These are phyloP conservation scores for Ogataea pignaliae DNA, from an alignment of 805 yeast species.

Conservation along the genomic window DNA sequence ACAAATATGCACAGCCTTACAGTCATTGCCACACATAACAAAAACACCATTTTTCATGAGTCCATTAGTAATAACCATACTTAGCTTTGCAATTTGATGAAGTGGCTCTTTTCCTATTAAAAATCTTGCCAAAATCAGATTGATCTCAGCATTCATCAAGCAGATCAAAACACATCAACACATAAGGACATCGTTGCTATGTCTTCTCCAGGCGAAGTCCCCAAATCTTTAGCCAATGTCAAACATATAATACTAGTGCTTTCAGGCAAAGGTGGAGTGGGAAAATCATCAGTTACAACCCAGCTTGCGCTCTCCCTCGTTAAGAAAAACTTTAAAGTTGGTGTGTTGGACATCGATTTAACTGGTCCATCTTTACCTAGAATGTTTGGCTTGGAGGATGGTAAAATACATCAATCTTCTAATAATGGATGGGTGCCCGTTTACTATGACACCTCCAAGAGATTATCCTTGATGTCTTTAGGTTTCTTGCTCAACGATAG, in stretches of 20 bases:
- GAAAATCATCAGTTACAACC: conserved; percentile 92
- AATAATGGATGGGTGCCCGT: conserved; percentile 98
- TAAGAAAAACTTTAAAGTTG: conserved; percentile 72
- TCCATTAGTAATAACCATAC: too few species aligned
- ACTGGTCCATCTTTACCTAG: conserved; percentile 97
- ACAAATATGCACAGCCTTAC: too few species aligned
- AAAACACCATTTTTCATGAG: too few species aligned
- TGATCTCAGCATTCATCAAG: too few species aligned
- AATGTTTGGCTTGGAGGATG: conserved; percentile 85
- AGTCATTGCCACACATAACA: too few species aligned
- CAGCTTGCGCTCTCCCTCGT: conserved; percentile 85
- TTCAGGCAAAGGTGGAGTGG: conserved; percentile 88
- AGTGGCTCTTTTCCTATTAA: too few species aligned
- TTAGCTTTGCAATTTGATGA: too few species aligned
- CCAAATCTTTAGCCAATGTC: conserved; percentile 39
- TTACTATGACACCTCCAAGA: conserved; percentile 35
- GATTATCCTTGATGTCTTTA: conserved; percentile 72
- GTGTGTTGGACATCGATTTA: conserved; percentile 89
- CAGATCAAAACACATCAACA: too few species aligned
- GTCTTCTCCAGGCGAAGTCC: conserved; percentile 18
- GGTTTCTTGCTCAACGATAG: conserved; percentile 84
- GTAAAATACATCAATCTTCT: conserved; percentile 74
- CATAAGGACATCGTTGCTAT: not conserved
- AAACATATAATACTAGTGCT: conserved; percentile 77
- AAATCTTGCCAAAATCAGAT: too few species aligned